Percentiles rank a stretch among this genome's conserved stretches.
Conservation (phyloP, 73 alveolate genomes). For the Paramecium tetraurelia region DNA sequence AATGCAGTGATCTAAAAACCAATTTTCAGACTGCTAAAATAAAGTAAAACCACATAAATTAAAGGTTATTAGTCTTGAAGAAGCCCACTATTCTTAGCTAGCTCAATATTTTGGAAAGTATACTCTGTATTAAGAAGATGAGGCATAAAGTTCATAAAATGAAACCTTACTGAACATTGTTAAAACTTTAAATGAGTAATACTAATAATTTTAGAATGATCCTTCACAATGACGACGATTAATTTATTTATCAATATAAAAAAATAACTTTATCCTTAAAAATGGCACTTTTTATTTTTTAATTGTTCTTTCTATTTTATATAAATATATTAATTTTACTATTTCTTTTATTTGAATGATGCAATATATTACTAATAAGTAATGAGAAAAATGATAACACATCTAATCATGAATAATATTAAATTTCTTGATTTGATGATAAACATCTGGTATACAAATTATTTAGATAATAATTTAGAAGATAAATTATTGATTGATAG, state of each 20-base stretch:
- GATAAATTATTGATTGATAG: background rate
- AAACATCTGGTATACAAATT: too few relatives aligned
- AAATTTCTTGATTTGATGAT: too few relatives aligned
- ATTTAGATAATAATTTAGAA: too few relatives aligned
- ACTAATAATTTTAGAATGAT: background rate
- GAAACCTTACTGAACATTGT: background rate
- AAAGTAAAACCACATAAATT: background rate
- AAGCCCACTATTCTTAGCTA: background rate
- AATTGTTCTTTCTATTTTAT: background rate
- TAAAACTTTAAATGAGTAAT: background rate
- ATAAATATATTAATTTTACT: background rate
- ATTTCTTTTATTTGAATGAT: background rate
- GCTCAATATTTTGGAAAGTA: constrained; percentile 1
- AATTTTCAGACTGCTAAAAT: background rate
- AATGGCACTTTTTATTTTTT: background rate
- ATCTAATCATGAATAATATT: background rate
- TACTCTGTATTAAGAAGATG: background rate
- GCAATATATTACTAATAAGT: background rate
- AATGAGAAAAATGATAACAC: background rate
- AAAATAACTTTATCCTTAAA: background rate
- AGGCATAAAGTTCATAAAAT: background rate
- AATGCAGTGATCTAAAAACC: background rate
- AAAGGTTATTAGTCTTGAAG: background rate
- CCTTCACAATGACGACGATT: background rate
- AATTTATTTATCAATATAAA: background rate